Evolutionary conservation across 148 eudicot species (phyloP).

Genomic region (Chenopodium suecicum): DNA sequence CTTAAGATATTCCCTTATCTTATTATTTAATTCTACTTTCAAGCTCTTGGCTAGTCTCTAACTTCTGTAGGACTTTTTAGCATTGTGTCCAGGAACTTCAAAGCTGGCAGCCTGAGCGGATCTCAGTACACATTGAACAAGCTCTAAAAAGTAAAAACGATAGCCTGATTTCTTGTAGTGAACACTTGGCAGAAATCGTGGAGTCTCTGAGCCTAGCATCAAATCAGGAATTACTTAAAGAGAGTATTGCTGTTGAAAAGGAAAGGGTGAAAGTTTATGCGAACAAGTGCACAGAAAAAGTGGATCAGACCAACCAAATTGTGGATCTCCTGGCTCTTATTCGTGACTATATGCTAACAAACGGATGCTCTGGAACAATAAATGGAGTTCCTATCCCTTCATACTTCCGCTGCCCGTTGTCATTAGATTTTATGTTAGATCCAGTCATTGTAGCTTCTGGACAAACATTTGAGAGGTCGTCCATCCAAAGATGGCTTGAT

Average conservation of each 20-base stretch:
- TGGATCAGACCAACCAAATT: slow-evolving; percentile 42
- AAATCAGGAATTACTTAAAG: slow-evolving; percentile 63
- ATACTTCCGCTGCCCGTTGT: slow-evolving; percentile 82
- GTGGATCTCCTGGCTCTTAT: slow-evolving; percentile 55
- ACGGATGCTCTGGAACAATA: slow-evolving; percentile 45
- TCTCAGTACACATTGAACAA: slow-evolving; percentile 57
- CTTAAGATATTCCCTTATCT: slow-evolving; percentile 14
- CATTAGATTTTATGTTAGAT: slow-evolving; percentile 77
- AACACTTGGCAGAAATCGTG: slow-evolving; percentile 43
- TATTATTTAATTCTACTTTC: neutral
- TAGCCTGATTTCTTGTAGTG: slow-evolving; percentile 35
- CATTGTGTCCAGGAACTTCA: slow-evolving; percentile 70
- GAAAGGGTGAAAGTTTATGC: slow-evolving; percentile 53
- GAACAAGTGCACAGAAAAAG: slow-evolving; percentile 34
- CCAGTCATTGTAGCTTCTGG: slow-evolving; percentile 95
- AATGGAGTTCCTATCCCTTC: slow-evolving; percentile 60
- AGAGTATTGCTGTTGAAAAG: slow-evolving; percentile 76
- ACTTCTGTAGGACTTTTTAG: slow-evolving; percentile 42
- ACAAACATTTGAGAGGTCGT: slow-evolving; percentile 76
- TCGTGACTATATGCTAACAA: slow-evolving; percentile 49
- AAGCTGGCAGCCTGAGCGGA: slow-evolving; percentile 47
- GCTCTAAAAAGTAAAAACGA: slow-evolving; percentile 43
- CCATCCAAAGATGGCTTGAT: slow-evolving; percentile 84
- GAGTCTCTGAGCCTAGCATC: slow-evolving; percentile 54
- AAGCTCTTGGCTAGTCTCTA: slow-evolving; percentile 13